phyloP scores from a whole-genome alignment of 2,329 filamentous ascomycete genomes.

The Plenodomus biglobosus region DNA sequence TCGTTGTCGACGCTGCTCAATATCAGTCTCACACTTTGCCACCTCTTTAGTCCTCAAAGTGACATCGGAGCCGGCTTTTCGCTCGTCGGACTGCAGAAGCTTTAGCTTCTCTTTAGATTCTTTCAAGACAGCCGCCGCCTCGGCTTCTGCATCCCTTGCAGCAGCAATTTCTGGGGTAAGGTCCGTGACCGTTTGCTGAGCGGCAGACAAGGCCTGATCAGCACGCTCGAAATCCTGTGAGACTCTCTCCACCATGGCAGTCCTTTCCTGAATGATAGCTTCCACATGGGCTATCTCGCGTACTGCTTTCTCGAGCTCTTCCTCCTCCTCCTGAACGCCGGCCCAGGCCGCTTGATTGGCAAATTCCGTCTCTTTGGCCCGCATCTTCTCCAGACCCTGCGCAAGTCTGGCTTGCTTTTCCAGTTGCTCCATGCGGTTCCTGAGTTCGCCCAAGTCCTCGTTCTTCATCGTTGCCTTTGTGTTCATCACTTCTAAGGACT shows the following conservation, averaged over 20 bases:
- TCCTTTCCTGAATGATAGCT: slow-evolving; percentile 53
- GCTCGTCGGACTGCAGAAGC: slow-evolving; percentile 60
- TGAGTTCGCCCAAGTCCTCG: slow-evolving; percentile 65
- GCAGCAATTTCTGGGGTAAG: slow-evolving; percentile 44
- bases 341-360: slow-evolving; percentile 78
- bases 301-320: slow-evolving; percentile 33
- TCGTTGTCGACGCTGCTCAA: slow-evolving; percentile 59
- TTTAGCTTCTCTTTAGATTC: slow-evolving; percentile 57
- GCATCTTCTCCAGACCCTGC: slow-evolving; percentile 66
- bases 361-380: slow-evolving; percentile 61
- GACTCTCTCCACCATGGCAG: slow-evolving; percentile 49
- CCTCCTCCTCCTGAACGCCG: slow-evolving; percentile 78
- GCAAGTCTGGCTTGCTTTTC: slow-evolving; percentile 65
- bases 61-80: slow-evolving; percentile 63
- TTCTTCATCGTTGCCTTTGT: slow-evolving; percentile 62
- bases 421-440: slow-evolving; percentile 62
- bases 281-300: slow-evolving; percentile 39
- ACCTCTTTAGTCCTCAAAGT: slow-evolving; percentile 54
- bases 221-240: slow-evolving; percentile 49
- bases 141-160: slow-evolving; percentile 51
- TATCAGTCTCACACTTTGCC: slow-evolving; percentile 47
- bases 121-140: slow-evolving; percentile 57
- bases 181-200: slow-evolving; percentile 39
- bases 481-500: slow-evolving; percentile 73
- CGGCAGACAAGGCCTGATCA: slow-evolving; percentile 43